Evolutionary conservation across 2,329 filamentous ascomycete species (phyloP), one percentile per base, ranked within the genome.

Genomic region (Fusarium devonianum): DNA sequence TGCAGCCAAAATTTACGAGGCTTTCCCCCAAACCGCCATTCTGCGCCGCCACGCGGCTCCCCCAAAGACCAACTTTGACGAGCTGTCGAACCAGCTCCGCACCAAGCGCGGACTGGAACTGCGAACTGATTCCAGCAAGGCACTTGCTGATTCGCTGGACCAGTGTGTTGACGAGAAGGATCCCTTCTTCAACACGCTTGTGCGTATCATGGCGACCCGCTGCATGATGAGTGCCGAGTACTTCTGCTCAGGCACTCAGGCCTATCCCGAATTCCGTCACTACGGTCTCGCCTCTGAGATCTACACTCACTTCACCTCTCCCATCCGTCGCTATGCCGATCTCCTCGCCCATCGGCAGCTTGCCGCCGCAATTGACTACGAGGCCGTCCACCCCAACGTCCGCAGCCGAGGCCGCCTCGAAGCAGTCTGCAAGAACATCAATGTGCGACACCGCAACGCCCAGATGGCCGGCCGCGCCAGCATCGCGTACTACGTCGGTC

Each of bases 191-290:
- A 99, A 99, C 80, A 99, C 93, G 2, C 85, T 99, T 17, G 88
- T 99, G 63, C 90, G 94, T 69, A 96, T 99, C 74, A 89, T 99
- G 78, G 94, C 94, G 8, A 99, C 94, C 7, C 88, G 94, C 16
- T 99, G 94, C 82, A 99, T 99, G 94, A 96, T 96, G 80, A 94
- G 91, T 43, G 94, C 94, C 55, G 94, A 99, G 74, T 99, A 99
- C 75, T 99, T 99, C 75, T 94, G 90, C 75, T 90, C 93, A 0
- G 94, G 94, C 52, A 92, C 92, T 6, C 92, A 97, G 70, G 85
- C 92, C 0, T 93, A 94, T 70, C 88, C 91, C 1, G 94, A 97
- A 70, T 99, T 96, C 81, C 85, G 91, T 41, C 95, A 99, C 75
- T 99, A 99, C 73, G 94, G 94, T 62, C 86, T 99, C 25, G 95